Evolutionary conservation across 2,329 filamentous ascomycete genomes (phyloP).

Genomic region (Metarhizium sp.): DNA sequence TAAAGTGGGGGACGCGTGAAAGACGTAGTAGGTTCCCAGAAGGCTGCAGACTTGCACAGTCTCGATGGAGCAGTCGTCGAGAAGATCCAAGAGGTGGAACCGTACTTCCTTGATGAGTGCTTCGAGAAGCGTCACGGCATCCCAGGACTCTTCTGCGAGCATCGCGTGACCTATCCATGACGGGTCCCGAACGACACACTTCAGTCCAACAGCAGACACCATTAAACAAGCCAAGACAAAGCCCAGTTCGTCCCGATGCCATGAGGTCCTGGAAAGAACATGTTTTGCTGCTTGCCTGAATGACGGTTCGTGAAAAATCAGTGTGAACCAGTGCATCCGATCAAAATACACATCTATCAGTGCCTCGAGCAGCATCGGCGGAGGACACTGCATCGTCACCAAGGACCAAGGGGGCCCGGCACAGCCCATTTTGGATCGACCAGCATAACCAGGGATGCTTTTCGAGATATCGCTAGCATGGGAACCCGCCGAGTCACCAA

Average conservation of each 20-base stretch:
- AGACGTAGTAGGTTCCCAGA: conserved; percentile 2
- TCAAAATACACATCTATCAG: conserved; percentile 11
- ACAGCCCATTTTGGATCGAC: background rate
- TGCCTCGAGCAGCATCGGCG: background rate
- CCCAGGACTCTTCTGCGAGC: conserved; percentile 1
- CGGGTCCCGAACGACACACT: conserved; percentile 9
- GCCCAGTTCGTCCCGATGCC: conserved; percentile 7
- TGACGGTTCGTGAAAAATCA: conserved; percentile 12
- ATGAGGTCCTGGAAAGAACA: conserved; percentile 6
- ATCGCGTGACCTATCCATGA: conserved; percentile 10
- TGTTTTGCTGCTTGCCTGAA: conserved; percentile 5
- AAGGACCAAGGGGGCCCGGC: conserved; percentile 1
- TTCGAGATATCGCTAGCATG: background rate
- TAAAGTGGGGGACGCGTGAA: conserved; percentile 3
- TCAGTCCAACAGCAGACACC: conserved; percentile 9
- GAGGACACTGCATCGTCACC: conserved; percentile 2
- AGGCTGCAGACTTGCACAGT: conserved; percentile 4
- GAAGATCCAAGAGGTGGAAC: conserved; percentile 2
- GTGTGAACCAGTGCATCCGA: conserved; percentile 13
- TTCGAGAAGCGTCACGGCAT: background rate
- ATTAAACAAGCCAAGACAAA: conserved; percentile 7
- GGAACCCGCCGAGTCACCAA: conserved; percentile 1
- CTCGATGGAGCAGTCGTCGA: conserved; percentile 5
- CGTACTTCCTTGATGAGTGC: conserved; percentile 1
- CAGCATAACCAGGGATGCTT: conserved; percentile 2